Percentiles rank a stretch among this genome's conserved stretches.
phyloP scores from a whole-genome alignment of 2,329 filamentous ascomycete species.

The Juglanconis sp. region DNA sequence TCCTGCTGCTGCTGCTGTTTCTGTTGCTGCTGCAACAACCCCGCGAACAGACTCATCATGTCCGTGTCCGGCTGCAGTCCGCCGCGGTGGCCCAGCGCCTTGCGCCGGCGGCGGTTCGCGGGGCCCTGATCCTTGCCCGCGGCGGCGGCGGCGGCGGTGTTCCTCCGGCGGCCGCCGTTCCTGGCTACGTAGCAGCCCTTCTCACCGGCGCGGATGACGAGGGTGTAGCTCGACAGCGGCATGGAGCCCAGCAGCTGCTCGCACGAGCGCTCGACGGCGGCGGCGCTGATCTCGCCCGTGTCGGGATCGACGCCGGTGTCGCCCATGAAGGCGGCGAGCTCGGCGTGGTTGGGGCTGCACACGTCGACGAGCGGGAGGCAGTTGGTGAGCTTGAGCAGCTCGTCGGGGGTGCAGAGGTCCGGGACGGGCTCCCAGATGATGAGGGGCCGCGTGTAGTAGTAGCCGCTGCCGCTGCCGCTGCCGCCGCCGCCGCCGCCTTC shows the following conservation, averaged over 20 bases:
- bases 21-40: conserved; percentile 46
- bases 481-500: conserved; percentile 14
- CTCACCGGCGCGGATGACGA: conserved; percentile 69
- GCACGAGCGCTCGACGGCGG: conserved; percentile 55
- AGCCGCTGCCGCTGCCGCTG: conserved; percentile 3
- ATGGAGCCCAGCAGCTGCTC: conserved; percentile 62
- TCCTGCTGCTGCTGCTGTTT: conserved; percentile 44
- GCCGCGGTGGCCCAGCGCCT: conserved; percentile 42
- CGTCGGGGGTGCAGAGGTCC: conserved; percentile 73
- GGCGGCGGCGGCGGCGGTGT: conserved; percentile 32
- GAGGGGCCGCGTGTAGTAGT: conserved; percentile 54
- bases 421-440: conserved; percentile 97
- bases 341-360: conserved; percentile 78
- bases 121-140: conserved; percentile 23
- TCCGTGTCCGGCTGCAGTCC: conserved; percentile 58
- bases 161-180: conserved; percentile 45
- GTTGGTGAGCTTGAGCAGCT: conserved; percentile 63
- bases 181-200: conserved; percentile 66
- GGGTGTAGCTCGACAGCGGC: conserved; percentile 61
- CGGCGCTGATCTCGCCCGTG: conserved; percentile 51
- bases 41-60: conserved; percentile 60
- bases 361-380: conserved; percentile 60
- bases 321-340: conserved; percentile 84
- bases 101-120: conserved; percentile 35
- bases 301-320: conserved; percentile 50